Base-by-base conservation (phyloP, 1,284 basidiomycete genomes). In the Pholiota adiposa region DNA sequence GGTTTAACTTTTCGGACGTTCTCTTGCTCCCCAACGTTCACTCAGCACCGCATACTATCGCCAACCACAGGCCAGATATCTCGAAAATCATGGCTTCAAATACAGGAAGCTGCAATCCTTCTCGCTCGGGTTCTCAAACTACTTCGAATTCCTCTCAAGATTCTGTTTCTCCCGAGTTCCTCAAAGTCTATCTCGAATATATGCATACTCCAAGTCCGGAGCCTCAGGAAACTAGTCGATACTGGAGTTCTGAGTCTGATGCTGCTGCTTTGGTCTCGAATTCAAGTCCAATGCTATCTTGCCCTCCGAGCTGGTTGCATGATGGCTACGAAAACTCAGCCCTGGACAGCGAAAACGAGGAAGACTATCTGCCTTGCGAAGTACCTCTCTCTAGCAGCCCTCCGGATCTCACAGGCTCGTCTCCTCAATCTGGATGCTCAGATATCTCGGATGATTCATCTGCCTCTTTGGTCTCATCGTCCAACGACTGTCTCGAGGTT, bases 301-400 rank as follows among this genome's bases (percentile, higher is more conserved):
- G 55, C 27, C 53, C 58, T 2, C 50, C 53, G 7, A 56, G 53
- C 19, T 52, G 58, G 52, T 29, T 62, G 11, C 43, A 59, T 36
- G n/a, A 38, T 54, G 33, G 49, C 7, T 16, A 51, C 27, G 50
- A 46, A 18, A 29, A 19, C 6, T 23, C 27, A 9, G 57, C 48
- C 25, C 50, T 60, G 6, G 41, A 41, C 34, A 48, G 50, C 8
- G 41, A 51, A 3, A 49, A 46, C 14, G 59, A 59, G 3, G 58
- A 54, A 12, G 36, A 60, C 5, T 41, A 43, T 27, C 12, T 44
- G 12, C 50, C 38, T 21, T 33, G 43, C 31, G 44, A 51, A 57
- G 60, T 60, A 6, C 67, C 68, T 33, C 41, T 62, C 16, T 67
- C 68, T 9, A 69, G 68, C 53, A 69, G 68, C 48, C 64, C 68